Evolutionary conservation across 1,284 basidiomycete genomes (phyloP).

Genomic region (Heterobasidion parviporum): DNA sequence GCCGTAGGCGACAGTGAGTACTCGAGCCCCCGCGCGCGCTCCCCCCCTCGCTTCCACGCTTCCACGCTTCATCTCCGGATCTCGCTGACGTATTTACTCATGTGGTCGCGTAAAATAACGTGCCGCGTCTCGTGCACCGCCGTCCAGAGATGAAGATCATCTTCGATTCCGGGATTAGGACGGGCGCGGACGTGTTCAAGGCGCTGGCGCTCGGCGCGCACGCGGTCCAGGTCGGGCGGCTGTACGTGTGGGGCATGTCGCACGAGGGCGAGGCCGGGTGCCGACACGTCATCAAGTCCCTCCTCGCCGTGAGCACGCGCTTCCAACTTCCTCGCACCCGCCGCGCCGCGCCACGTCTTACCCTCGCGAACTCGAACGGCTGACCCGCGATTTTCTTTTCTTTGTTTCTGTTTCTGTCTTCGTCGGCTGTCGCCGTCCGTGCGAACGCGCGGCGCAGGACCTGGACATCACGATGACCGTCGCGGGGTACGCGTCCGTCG

Average conservation of each 20-base stretch:
- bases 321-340: neutral
- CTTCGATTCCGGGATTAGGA: constrained; percentile 53
- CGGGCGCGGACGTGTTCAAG: constrained; percentile 51
- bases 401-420: neutral
- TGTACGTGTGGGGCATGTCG: constrained; percentile 45
- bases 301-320: constrained; percentile 34
- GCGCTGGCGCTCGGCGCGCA: constrained; percentile 42
- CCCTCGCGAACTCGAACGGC: too few species aligned
- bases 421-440: neutral
- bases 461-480: constrained; percentile 51
- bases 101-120: too few species aligned
- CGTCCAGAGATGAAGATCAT: constrained; percentile 43
- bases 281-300: constrained; percentile 49
- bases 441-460: constrained; percentile 23
- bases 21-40: neutral
- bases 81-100: neutral
- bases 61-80: neutral
- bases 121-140: too few species aligned
- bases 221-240: constrained; percentile 35
- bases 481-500: constrained; percentile 33
- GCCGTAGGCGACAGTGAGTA: constrained; percentile 39
- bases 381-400: neutral
- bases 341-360: too few species aligned
- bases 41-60: neutral
- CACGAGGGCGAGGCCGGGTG: constrained; percentile 40